phyloP scores from a whole-genome alignment of 345 rosid species.

The Theobroma cacao region DNA sequence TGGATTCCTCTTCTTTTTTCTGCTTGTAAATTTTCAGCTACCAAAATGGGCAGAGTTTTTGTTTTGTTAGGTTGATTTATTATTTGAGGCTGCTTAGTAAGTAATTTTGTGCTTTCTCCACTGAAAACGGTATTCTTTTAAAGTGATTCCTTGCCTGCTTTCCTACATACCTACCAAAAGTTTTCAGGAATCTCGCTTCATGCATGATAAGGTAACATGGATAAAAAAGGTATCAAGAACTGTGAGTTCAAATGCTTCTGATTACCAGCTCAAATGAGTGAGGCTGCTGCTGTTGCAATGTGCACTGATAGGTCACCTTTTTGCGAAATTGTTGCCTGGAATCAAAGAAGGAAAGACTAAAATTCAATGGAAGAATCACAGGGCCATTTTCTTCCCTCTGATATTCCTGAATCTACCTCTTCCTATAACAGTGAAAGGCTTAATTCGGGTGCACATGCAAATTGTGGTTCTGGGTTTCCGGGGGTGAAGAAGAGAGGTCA shows the following conservation, averaged over 20 bases:
- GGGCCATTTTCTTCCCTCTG: conserved; percentile 27
- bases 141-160: background rate
- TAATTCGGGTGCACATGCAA: conserved; percentile 37
- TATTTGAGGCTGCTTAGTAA: background rate
- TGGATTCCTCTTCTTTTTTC: background rate
- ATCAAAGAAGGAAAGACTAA: conserved; percentile 15
- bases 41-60: background rate
- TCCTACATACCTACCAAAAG: background rate
- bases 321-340: conserved; percentile 20
- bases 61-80: background rate
- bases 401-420: conserved; percentile 33
- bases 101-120: too few species aligned
- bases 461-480: conserved; percentile 37
- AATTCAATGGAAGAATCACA: conserved; percentile 51
- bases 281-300: conserved; percentile 23
- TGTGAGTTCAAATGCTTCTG: conserved; percentile 6
- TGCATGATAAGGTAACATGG: background rate
- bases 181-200: background rate
- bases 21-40: background rate
- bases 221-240: background rate
- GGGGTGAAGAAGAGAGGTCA: conserved; percentile 87
- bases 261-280: conserved; percentile 7
- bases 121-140: background rate
- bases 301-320: conserved; percentile 20
- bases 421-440: conserved; percentile 38